Evolutionary conservation across 192 early-diverging fungal genomes (phyloP), one percentile per base, ranked within the genome.

Genomic region (Backusella liffmaniae): DNA sequence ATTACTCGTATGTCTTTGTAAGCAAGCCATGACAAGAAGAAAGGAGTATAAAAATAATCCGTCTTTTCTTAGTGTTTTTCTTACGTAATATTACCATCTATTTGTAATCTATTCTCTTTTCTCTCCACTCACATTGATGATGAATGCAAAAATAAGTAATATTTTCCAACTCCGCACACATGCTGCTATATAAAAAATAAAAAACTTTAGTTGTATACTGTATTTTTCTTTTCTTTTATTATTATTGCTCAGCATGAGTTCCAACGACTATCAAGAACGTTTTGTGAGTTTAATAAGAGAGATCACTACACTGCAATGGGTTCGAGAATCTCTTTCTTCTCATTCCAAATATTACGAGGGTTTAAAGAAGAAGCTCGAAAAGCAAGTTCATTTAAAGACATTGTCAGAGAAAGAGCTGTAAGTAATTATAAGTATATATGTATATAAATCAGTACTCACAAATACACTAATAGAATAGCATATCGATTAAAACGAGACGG

Each of bases 251-350:
- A 68, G 1, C 12, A 35, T 67, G 30, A 34, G 67, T 36, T 37
- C 65, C 9, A 56, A 68, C 35, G 46, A 75, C 30, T 72, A 46
- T 13, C 69, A 77, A 62, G 56, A 77, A 21, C 69, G 42, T 1
- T 80, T 73, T 68, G 16, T 80, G 4, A n/a, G 26, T 21, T 44
- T 80, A 9, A 37, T 80, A 29, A 59, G 39, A 30, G 51, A 76
- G 18, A 80, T 80, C 18, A 73, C 79, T 8, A 76, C 49, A 12
- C 39, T 80, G 18, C 79, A 80, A n/a, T 80, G 79, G 79, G 79
- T 80, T 8, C 74, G 79, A 35, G 79, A 80, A 56, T 80, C 79
- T 3, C 18, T 80, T 16, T 67, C 79, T 39, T 44, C 72, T 41
- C 79, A 80, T 65, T 73, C 74, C 30, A 41, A 76, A 23, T 69